Percentiles rank a stretch among this genome's conserved stretches.
phyloP scores from a whole-genome alignment of 2,329 filamentous ascomycete genomes.

The Calcarisporium arbuscula region DNA sequence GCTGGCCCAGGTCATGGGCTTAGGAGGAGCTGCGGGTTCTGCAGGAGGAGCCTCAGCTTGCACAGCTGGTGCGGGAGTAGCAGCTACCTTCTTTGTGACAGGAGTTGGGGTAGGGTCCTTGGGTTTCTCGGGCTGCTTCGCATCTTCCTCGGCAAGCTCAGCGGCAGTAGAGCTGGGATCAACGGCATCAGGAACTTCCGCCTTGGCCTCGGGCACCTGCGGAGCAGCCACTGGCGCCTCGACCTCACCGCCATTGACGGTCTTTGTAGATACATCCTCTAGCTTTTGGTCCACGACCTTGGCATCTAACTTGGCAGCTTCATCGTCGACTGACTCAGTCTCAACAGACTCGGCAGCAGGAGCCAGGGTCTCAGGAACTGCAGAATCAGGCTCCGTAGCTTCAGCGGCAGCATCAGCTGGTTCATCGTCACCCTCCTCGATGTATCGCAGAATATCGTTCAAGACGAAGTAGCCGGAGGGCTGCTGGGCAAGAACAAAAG shows the following conservation, averaged over 20 bases:
- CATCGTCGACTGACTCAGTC: slow-evolving; percentile 35
- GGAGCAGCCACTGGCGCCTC: slow-evolving; percentile 28
- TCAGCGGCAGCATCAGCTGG: slow-evolving; percentile 16
- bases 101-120: slow-evolving; percentile 55
- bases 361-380: slow-evolving; percentile 21
- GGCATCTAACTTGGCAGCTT: slow-evolving; percentile 31
- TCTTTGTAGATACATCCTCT: slow-evolving; percentile 50
- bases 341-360: slow-evolving; percentile 19
- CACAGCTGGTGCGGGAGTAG: slow-evolving; percentile 45
- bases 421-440: slow-evolving; percentile 72
- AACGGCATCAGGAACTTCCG: slow-evolving; percentile 26
- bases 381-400: slow-evolving; percentile 26
- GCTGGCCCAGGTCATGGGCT: slow-evolving; percentile 72
- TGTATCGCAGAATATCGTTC: slow-evolving; percentile 95
- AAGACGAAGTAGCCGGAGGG: slow-evolving; percentile 96
- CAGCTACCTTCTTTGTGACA: slow-evolving; percentile 37
- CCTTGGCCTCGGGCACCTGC: slow-evolving; percentile 32
- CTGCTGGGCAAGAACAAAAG: slow-evolving; percentile 93
- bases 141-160: slow-evolving; percentile 49
- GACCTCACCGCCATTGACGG: slow-evolving; percentile 24
- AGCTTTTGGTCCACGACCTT: slow-evolving; percentile 67
- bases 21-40: slow-evolving; percentile 41
- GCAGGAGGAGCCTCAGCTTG: slow-evolving; percentile 39
- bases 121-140: slow-evolving; percentile 58
- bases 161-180: slow-evolving; percentile 45